Evolutionary conservation across 2,329 filamentous ascomycete species (phyloP).

Genomic region (Aspergillus sp.): DNA sequence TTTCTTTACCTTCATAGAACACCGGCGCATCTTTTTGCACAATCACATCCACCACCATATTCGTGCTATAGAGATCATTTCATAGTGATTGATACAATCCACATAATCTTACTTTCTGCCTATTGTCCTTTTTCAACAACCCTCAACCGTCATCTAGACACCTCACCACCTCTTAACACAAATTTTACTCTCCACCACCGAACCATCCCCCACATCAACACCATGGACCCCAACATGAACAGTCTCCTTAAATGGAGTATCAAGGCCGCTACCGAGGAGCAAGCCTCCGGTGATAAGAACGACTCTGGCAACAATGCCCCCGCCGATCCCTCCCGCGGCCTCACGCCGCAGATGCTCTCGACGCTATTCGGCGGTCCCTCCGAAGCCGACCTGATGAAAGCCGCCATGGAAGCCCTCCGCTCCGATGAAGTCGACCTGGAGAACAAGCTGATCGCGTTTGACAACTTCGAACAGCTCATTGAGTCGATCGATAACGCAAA

Average conservation of each 20-base stretch:
- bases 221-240: slow-evolving; percentile 67
- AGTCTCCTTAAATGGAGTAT: slow-evolving; percentile 78
- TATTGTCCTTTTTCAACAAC: not conserved
- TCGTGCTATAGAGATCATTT: not conserved
- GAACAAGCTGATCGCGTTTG: slow-evolving; percentile 80
- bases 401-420: slow-evolving; percentile 75
- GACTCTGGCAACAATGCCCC: slow-evolving; percentile 34
- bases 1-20: slow-evolving; percentile 9
- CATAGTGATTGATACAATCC: too few species aligned
- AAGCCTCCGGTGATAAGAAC: slow-evolving; percentile 36
- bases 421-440: slow-evolving; percentile 68
- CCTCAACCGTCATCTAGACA: not conserved
- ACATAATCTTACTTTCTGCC: not conserved
- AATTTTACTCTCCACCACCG: slow-evolving; percentile 12
- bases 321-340: slow-evolving; percentile 38
- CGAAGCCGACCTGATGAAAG: slow-evolving; percentile 89
- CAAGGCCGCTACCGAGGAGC: slow-evolving; percentile 56
- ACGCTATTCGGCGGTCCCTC: slow-evolving; percentile 79
- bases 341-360: slow-evolving; percentile 71
- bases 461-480: slow-evolving; percentile 92
- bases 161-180: not conserved
- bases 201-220: slow-evolving; percentile 25
- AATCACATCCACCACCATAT: slow-evolving; percentile 5
- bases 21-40: not conserved
- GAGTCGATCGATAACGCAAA: slow-evolving; percentile 96